Base-by-base conservation (phyloP, 2,329 filamentous ascomycete species). In the Claviceps quebecensis region DNA sequence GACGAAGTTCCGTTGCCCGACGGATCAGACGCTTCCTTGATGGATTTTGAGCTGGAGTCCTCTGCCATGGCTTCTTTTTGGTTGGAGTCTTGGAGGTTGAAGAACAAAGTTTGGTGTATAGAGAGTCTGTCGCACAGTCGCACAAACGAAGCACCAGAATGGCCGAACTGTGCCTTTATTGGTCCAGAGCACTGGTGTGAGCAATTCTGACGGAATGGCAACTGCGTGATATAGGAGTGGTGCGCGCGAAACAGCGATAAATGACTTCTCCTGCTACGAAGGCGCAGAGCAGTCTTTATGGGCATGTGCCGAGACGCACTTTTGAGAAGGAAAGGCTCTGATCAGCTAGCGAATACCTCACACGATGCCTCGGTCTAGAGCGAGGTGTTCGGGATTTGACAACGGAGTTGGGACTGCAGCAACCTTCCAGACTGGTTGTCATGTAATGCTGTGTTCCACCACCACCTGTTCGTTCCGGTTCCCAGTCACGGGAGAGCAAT, bases 31-130 rank as follows among this genome's bases (percentile, higher is more conserved):
- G 29, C 36, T 11, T 16, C 47, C 37, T 50, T 45, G 11, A 5
- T 39, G 29, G 43, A n/a, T 23, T 50, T 54, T 14, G 17, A 26
- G 22, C 38, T 45, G 11, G 23, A 14, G 3, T 37, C 45, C 36
- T 50, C 53, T 26, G 47, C 47, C 53, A 54, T 54, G 46, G 17
- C 44, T 40, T 39, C 45, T 11, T 36, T 23, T 46, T 38, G 44
- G 16, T 34, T 16, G 36, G 17, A 29, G 6, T 13, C 3, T 22
- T 14, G 14, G 19, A 8, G 3, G 11, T 49, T 8, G n/a, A 36
- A 16, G 14, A 23, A 43, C 16, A 39, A 1, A 22, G 16, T n/a
- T 7, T 22, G 23, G 5, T 49, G 38, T 41, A 17, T 19, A 8
- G 16, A 34, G 26, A 23, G 19, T 9, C 26, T 29, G 26, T 11